phyloP scores from a whole-genome alignment of 2,329 filamentous ascomycete genomes.

The Talaromyces sp. region DNA sequence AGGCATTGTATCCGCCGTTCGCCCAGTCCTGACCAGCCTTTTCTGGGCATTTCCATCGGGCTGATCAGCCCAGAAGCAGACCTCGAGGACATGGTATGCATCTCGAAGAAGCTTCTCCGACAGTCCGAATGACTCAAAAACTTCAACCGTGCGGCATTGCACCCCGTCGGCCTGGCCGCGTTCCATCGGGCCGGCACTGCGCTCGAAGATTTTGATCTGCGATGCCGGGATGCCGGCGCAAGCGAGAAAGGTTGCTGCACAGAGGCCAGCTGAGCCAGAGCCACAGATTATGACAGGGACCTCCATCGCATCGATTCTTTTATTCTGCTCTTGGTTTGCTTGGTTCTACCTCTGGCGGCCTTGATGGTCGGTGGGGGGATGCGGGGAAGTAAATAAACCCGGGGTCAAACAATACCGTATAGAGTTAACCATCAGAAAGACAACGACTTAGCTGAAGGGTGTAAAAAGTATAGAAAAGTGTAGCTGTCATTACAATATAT shows the following conservation, averaged over 20 bases:
- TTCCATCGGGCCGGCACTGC: constrained; percentile 45
- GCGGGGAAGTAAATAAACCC: neutral
- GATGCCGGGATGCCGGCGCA: constrained; percentile 17
- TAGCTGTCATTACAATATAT: neutral
- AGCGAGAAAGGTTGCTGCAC: constrained; percentile 42
- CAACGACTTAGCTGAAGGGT: no score
- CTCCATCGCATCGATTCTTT: neutral
- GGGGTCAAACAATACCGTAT: no score
- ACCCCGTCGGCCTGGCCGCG: constrained; percentile 48
- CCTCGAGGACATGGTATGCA: constrained; percentile 14
- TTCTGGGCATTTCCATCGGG: constrained; percentile 15
- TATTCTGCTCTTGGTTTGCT: neutral
- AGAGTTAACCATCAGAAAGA: no score
- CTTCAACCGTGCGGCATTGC: constrained; percentile 61
- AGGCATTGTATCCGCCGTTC: constrained; percentile 51
- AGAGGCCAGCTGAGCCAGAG: constrained; percentile 48
- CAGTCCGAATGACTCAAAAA: constrained; percentile 54
- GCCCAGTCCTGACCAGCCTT: constrained; percentile 40
- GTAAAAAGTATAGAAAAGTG: no score
- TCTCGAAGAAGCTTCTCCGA: constrained; percentile 54
- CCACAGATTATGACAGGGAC: constrained; percentile 48
- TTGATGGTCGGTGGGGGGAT: no score
- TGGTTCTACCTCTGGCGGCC: neutral
- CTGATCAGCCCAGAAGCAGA: constrained; percentile 12
- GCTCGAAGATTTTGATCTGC: constrained; percentile 35